Percentiles rank a stretch among this genome's conserved stretches.
phyloP scores from a whole-genome alignment of 2,329 filamentous ascomycete species.

The Neurospora sp. region DNA sequence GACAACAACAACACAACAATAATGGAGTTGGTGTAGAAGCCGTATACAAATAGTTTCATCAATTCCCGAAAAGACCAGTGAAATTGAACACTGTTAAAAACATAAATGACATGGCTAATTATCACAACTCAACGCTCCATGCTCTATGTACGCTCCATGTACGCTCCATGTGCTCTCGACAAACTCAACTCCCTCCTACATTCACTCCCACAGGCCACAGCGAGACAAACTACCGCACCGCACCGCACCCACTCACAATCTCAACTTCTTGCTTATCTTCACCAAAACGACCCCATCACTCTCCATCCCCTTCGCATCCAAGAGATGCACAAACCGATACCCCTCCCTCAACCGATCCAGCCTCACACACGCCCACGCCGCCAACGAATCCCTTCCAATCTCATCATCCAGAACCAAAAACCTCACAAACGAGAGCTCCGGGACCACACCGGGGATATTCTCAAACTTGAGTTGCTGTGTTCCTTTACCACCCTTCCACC shows the following conservation, averaged over 20 bases:
- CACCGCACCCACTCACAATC: neutral
- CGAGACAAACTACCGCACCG: no score
- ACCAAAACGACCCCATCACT: slow-evolving; percentile 65
- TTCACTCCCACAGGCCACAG: neutral
- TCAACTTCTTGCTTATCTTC: slow-evolving; percentile 54
- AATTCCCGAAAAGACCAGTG: neutral
- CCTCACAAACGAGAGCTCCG: slow-evolving; percentile 63
- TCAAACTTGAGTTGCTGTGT: slow-evolving; percentile 25
- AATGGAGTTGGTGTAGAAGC: neutral
- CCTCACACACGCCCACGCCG: slow-evolving; percentile 82
- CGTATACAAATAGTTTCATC: neutral
- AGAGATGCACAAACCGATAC: slow-evolving; percentile 66
- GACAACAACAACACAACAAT: neutral
- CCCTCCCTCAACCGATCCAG: slow-evolving; percentile 71
- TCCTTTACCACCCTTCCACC: slow-evolving; percentile 20
- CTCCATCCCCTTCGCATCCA: slow-evolving; percentile 56
- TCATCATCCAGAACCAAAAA: slow-evolving; percentile 87
- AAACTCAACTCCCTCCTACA: neutral
- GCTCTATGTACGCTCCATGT: neutral
- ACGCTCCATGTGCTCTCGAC: neutral
- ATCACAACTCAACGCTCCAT: neutral
- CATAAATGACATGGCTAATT: neutral
- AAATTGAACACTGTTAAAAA: neutral
- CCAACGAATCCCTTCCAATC: slow-evolving; percentile 65
- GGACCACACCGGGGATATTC: slow-evolving; percentile 45